Base-by-base conservation (phyloP, 1,139 yeast genomes). In the Nakaseomyces glabratus region DNA sequence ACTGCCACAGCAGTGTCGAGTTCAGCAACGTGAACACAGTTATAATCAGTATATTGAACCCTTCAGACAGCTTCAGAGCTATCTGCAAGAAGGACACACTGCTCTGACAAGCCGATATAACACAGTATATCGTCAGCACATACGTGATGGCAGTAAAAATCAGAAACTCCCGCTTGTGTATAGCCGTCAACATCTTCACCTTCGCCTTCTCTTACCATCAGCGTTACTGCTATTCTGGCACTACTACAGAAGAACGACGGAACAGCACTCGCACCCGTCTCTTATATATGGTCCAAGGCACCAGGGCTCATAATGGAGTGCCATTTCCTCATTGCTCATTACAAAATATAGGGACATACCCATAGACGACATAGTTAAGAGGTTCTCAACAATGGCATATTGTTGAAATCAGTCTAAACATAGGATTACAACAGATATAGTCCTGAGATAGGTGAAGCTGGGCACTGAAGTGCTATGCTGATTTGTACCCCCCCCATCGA, bases 11-110 rank as follows among this genome's bases (percentile, higher is more conserved):
- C 2, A 52, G 41, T 3, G 51, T 39, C 5, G 55, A 50, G 30
- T 42, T 42, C 1, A 60, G 39, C 3, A 58, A 35, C 6, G 51
- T 28, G 48, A 61, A 58, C 20, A 55, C 51, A 7, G 52, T 52
- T 32, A 58, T 34, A 2, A 68, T 58, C 13, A 68, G 45, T 25
- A 64, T 47, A 34, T 63, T 60, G 21, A 63, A 52, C 12, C 69
- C 69, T 40, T 65, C 65, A 9, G 71, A 55, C 12, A 71, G 49
- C 15, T 65, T 63, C 14, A 69, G 60, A 4, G 49, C 35, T 3
- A 46, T 44, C 23, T 48, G 49, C 23, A 51, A 31, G 29, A 42
- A 48, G 20, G 54, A 47, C 9, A 38, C 31, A 14, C 51, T 46
- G 15, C 46, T 38, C 19, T 29, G 31, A n/a, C 41, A 36, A 12